A percentile compares a stretch with the other conserved stretches of the same genome.
Evolutionary conservation across 1,284 basidiomycete genomes (phyloP).

Genomic region (Cerrena zonata): DNA sequence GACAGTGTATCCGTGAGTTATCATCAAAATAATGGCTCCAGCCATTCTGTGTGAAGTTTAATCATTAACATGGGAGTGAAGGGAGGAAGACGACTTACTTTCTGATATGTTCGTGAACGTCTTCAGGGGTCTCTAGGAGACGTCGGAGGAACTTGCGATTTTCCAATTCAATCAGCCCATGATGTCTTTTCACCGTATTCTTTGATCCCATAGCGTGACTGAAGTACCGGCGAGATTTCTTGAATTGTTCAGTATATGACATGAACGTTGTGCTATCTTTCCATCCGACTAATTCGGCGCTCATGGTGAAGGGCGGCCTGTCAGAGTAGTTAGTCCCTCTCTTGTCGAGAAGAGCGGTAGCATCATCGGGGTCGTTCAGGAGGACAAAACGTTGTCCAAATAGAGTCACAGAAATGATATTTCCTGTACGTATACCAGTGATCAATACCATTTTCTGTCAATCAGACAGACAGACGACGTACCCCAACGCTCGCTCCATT

Average conservation of each 20-base stretch:
- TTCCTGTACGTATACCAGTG: conserved; percentile 14
- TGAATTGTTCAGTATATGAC: conserved; percentile 31
- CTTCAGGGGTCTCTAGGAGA: conserved; percentile 14
- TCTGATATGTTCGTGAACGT: conserved; percentile 12
- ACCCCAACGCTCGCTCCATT: conserved; percentile 20
- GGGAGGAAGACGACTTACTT: conserved; percentile 3
- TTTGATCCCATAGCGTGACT: not conserved
- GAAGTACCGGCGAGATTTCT: conserved; percentile 27
- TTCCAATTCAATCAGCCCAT: conserved; percentile 45
- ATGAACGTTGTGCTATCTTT: conserved; percentile 28
- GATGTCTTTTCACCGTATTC: conserved; percentile 29
- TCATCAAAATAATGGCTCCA: not conserved
- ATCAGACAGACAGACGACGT: not conserved
- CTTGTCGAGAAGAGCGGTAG: conserved; percentile 32
- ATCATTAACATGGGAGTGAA: not conserved
- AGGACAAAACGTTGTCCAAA: conserved; percentile 30
- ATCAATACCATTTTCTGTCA: not conserved
- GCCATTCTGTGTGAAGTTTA: not conserved
- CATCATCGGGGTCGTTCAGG: conserved; percentile 26
- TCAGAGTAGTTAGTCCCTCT: conserved; percentile 33
- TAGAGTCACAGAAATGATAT: conserved; percentile 19
- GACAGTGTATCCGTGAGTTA: not conserved
- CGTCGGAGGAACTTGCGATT: conserved; percentile 24
- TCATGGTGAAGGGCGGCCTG: conserved; percentile 28
- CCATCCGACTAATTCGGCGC: conserved; percentile 30